A percentile compares a stretch with the other conserved stretches of the same genome.
Conservation (phyloP, 208 protist species). For the Leishmania lainsoni region DNA sequence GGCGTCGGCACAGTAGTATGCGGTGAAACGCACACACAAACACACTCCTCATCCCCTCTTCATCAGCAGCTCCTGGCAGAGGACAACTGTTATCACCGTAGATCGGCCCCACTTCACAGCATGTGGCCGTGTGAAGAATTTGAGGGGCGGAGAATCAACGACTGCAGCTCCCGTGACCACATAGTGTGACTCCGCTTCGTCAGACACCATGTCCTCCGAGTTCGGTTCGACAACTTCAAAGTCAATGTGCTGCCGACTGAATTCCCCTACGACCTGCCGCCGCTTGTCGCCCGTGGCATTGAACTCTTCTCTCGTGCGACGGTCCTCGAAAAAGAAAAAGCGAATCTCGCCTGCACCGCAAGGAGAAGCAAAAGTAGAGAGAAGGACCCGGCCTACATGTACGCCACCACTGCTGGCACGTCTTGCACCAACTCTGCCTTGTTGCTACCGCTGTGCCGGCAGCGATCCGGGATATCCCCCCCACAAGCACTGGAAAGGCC, state of each 20-base stretch:
- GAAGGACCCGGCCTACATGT: slow-evolving; percentile 59
- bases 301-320: slow-evolving; percentile 51
- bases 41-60: background rate
- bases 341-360: slow-evolving; percentile 48
- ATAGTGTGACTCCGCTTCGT: slow-evolving; percentile 8
- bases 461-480: slow-evolving; percentile 67
- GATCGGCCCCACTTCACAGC: background rate
- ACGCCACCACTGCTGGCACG: slow-evolving; percentile 65
- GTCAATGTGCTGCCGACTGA: slow-evolving; percentile 21
- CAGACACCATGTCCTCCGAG: slow-evolving; percentile 17
- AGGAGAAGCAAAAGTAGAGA: slow-evolving; percentile 50
- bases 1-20: background rate
- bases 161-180: slow-evolving; percentile 3
- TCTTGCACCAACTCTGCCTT: slow-evolving; percentile 10
- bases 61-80: background rate
- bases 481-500: slow-evolving; percentile 68
- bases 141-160: slow-evolving; percentile 6
- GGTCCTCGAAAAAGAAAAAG: slow-evolving; percentile 66
- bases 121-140: background rate
- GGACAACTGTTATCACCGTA: background rate
- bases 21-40: background rate
- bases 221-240: slow-evolving; percentile 27
- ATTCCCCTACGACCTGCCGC: slow-evolving; percentile 35
- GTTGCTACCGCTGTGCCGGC: slow-evolving; percentile 15
- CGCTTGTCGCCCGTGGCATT: slow-evolving; percentile 43